Base-by-base conservation (phyloP, 148 eudicot genomes). In the Rhododendron molle region DNA sequence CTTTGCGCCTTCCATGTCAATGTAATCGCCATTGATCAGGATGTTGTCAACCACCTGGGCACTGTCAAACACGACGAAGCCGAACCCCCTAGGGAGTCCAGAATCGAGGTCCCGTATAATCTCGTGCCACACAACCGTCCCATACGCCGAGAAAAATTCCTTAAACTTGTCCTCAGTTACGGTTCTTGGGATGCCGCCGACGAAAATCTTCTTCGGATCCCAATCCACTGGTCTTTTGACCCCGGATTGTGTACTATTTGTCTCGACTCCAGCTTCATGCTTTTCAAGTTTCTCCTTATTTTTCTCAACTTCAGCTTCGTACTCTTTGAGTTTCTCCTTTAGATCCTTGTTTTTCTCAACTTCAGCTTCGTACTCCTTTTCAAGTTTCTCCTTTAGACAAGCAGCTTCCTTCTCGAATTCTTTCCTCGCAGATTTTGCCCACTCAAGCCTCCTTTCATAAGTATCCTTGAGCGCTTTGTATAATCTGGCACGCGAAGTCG, bases 51-150 rank as follows among this genome's bases (percentile, higher is more conserved):
- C 95, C 21, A 87, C 88, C 84, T 90, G 90, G 86, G 92, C 95
- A 81, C 69, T 80, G 81, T 91, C 98, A 89, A 95, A 95, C 23
- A 90, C 92, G 46, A 95, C 73, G 86, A 95, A 95, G 10, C 96
- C 98, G 82, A 95, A 93, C 47, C 98, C 96, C 74, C 95, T 89
- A 28, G 96, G 92, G 21, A 92, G 94, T 80, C 92, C 91, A 26
- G 92, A 93, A 46, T 86, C 90, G 84, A 88, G 96, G 74, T 95
- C 98, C 74, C 86, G 76, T 86, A 95, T 93, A 43, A 92, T 95
- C 88, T 93, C 95, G 69, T 91, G 94, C 76, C 92, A 94, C 52
- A 90, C 90, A 54, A 95, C 94, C 71, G 90, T 89, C 50, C 93
- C 98, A 90, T 85, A 91, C 84, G 89, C 90, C 4, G 93, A 93